Conservation (phyloP, 106 monocot species). For the Hemerocallis citrina region DNA sequence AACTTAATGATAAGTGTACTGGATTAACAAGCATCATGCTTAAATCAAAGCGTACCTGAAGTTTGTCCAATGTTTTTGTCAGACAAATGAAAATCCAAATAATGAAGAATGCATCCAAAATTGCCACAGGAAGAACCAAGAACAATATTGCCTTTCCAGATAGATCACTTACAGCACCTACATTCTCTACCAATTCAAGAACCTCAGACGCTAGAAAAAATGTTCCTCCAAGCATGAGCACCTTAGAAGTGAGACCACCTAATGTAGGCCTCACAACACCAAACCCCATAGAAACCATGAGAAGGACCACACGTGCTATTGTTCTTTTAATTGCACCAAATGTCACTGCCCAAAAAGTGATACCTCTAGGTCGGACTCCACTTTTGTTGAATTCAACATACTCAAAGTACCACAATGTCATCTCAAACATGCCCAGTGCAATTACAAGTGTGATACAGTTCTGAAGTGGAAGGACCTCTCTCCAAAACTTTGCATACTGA, state of each 20-base stretch:
- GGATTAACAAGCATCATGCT: not conserved
- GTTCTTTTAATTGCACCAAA: constrained; percentile 79
- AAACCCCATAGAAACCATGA: constrained; percentile 92
- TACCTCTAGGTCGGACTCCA: constrained; percentile 74
- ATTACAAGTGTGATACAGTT: constrained; percentile 90
- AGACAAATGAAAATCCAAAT: constrained; percentile 97
- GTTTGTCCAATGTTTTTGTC: constrained; percentile 83
- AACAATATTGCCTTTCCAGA: constrained; percentile 90
- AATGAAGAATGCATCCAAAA: constrained; percentile 95
- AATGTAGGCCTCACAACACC: constrained; percentile 93
- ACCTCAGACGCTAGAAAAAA: constrained; percentile 90
- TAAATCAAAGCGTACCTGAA: constrained; percentile 44
- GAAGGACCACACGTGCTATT: constrained; percentile 63
- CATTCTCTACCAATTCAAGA: constrained; percentile 93
- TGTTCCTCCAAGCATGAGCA: constrained; percentile 84
- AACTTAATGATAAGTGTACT: not conserved
- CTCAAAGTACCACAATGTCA: constrained; percentile 92
- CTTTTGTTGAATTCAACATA: constrained; percentile 87
- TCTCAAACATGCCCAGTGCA: constrained; percentile 91
- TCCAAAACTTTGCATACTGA: constrained; percentile 94
- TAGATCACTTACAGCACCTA: constrained; percentile 78
- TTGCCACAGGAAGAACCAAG: constrained; percentile 75
- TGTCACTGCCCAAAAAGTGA: constrained; percentile 93
- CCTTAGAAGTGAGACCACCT: constrained; percentile 90
- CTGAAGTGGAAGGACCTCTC: constrained; percentile 85